Evolutionary conservation across 2,329 filamentous ascomycete species (phyloP).

Genomic region (Drechslera avenae): DNA sequence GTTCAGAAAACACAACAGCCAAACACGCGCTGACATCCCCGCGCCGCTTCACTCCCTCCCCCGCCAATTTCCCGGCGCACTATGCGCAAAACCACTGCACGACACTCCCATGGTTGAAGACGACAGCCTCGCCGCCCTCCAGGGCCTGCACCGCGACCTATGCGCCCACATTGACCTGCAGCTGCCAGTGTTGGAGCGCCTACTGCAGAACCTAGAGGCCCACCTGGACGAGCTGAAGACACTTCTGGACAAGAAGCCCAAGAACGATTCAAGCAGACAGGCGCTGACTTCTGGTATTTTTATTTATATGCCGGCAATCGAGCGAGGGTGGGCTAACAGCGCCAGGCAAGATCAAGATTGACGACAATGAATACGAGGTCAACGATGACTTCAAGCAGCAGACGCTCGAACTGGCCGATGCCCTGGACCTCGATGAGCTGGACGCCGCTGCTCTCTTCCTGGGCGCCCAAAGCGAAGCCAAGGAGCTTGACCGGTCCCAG

Average conservation of each 20-base stretch:
- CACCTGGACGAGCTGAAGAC: slow-evolving; percentile 70
- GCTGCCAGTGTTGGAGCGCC: slow-evolving; percentile 71
- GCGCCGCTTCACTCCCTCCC: too few relatives aligned
- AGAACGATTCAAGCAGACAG: slow-evolving; percentile 76
- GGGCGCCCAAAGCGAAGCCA: slow-evolving; percentile 71
- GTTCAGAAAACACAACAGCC: slow-evolving; percentile 23
- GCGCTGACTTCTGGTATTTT: slow-evolving; percentile 55
- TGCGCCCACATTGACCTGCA: slow-evolving; percentile 74
- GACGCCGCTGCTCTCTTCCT: slow-evolving; percentile 79
- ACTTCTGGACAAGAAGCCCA: slow-evolving; percentile 74
- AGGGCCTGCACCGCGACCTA: slow-evolving; percentile 85
- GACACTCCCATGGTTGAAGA: slow-evolving; percentile 68
- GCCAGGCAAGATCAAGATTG: slow-evolving; percentile 75
- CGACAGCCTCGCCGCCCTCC: slow-evolving; percentile 75
- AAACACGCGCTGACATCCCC: slow-evolving; percentile 15
- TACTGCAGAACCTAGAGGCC: slow-evolving; percentile 67
- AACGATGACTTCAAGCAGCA: slow-evolving; percentile 88
- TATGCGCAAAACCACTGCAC: slow-evolving; percentile 35
- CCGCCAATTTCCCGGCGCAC: slow-evolving; percentile 26
- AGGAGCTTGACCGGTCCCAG: slow-evolving; percentile 71
- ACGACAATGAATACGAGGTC: slow-evolving; percentile 75
- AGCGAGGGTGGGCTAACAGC: slow-evolving; percentile 17
- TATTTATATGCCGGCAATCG: background rate
- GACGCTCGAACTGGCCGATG: slow-evolving; percentile 80
- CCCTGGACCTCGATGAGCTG: slow-evolving; percentile 87